Evolutionary conservation across 2,329 filamentous ascomycete species (phyloP).

Genomic region (Zalaria sp.): DNA sequence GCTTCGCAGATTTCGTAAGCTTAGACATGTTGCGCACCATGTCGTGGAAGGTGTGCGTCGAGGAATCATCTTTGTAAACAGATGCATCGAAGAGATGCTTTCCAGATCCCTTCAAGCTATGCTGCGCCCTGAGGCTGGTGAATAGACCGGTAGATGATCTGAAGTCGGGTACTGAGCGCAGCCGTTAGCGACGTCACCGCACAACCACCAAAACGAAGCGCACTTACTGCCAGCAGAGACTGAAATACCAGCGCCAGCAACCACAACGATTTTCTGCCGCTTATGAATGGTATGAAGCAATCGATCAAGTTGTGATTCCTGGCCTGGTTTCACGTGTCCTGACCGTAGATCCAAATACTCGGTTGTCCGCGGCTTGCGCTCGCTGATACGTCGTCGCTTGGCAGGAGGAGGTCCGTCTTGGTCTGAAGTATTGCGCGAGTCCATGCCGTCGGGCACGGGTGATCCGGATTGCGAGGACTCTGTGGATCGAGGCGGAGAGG

Average conservation of each 20-base stretch:
- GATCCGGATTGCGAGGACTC: slow-evolving; percentile 30
- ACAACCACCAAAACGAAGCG: slow-evolving; percentile 8
- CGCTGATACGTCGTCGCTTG: slow-evolving; percentile 59
- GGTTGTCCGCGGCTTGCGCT: slow-evolving; percentile 60
- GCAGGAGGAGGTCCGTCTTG: slow-evolving; percentile 53
- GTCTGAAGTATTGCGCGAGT: slow-evolving; percentile 28
- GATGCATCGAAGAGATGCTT: slow-evolving; percentile 96
- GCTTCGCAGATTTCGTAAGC: slow-evolving; percentile 60
- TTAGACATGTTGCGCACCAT: slow-evolving; percentile 87
- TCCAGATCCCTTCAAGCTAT: slow-evolving; percentile 84
- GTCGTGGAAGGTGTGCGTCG: slow-evolving; percentile 82
- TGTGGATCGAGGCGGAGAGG: slow-evolving; percentile 25
- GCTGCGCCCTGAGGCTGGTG: slow-evolving; percentile 66
- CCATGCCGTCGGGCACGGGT: slow-evolving; percentile 31
- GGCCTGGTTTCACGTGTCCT: slow-evolving; percentile 37
- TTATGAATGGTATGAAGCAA: slow-evolving; percentile 64
- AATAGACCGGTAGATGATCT: slow-evolving; percentile 86
- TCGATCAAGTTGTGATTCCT: slow-evolving; percentile 51
- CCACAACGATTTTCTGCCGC: slow-evolving; percentile 92
- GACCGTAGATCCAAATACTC: slow-evolving; percentile 59
- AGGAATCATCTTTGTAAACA: slow-evolving; percentile 83
- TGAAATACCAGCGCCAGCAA: slow-evolving; percentile 92
- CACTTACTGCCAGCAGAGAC: slow-evolving; percentile 80
- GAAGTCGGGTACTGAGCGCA: slow-evolving; percentile 68
- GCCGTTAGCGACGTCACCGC: slow-evolving; percentile 9